A percentile compares a stretch with the other conserved stretches of the same genome.
These are phyloP conservation scores for Venturia asperata DNA, from an alignment of 2,329 filamentous ascomycete species.

Conservation along the genomic window DNA sequence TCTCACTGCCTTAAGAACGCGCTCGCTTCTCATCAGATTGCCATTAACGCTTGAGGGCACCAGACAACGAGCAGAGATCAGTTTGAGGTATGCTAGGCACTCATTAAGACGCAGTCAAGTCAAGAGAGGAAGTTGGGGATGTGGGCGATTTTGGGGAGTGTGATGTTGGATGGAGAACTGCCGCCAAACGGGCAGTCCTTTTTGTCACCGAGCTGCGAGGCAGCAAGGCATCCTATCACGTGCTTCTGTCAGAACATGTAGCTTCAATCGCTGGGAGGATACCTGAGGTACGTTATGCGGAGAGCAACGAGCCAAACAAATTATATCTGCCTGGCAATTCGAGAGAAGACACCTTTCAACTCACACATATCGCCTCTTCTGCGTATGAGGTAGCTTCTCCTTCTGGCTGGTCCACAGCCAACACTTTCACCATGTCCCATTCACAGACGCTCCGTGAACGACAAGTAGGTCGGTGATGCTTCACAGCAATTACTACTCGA, in stretches of 20 bases:
- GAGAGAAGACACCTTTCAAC: background rate
- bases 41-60: constrained; percentile 12
- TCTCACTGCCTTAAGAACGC: constrained; percentile 17
- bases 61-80: constrained; percentile 5
- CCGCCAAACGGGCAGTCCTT: background rate
- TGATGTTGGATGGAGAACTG: background rate
- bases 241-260: background rate
- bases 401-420: constrained; percentile 23
- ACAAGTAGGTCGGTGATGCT: constrained; percentile 56
- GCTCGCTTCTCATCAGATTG: constrained; percentile 11
- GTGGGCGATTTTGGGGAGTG: constrained; percentile 6
- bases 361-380: background rate
- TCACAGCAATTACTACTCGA: background rate
- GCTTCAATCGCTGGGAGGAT: background rate
- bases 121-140: constrained; percentile 12
- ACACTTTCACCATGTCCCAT: constrained; percentile 46
- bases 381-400: constrained; percentile 17
- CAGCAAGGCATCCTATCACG: background rate
- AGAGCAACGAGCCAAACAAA: background rate
- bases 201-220: background rate
- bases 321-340: background rate
- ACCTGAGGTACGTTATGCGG: background rate
- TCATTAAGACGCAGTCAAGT: constrained; percentile 16
- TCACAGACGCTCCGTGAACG: constrained; percentile 59
- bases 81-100: constrained; percentile 13